Conservation (phyloP, 1,284 basidiomycete species). For the Boletellus deceptivus region DNA sequence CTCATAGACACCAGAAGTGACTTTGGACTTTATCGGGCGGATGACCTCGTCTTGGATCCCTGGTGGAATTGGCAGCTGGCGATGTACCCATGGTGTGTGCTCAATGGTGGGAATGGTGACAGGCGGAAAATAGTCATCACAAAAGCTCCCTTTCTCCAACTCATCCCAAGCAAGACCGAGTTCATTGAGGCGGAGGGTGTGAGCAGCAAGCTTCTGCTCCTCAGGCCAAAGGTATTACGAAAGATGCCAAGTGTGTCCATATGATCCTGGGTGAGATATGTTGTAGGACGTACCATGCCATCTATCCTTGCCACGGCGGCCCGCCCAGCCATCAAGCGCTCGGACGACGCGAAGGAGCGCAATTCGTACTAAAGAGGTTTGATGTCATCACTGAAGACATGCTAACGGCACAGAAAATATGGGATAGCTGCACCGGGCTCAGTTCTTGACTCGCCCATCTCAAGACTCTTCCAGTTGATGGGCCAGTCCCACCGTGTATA, state of each 20-base stretch:
- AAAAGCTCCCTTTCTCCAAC: slow-evolving; percentile 20
- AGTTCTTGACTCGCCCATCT: slow-evolving; percentile 67
- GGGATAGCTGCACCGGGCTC: slow-evolving; percentile 85
- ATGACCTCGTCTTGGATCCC: slow-evolving; percentile 8
- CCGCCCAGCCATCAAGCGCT: no score
- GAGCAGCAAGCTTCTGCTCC: no score
- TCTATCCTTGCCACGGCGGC: no score
- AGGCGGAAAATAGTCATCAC: slow-evolving; percentile 15
- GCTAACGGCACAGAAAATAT: slow-evolving; percentile 68
- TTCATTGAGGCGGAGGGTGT: neutral
- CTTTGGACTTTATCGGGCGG: neutral
- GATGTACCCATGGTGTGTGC: slow-evolving; percentile 24
- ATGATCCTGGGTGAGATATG: neutral
- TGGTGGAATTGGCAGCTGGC: slow-evolving; percentile 20
- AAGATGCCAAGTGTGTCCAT: neutral
- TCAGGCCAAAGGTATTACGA: neutral
- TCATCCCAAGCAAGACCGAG: slow-evolving; percentile 28
- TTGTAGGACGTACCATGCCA: no score
- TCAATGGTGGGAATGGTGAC: slow-evolving; percentile 16
- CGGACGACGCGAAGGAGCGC: no score
- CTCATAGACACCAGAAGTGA: neutral
- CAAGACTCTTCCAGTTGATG: neutral
- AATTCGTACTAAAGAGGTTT: no score
- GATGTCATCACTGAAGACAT: neutral
- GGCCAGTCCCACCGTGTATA: no score